Percentiles rank a stretch among this genome's conserved stretches.
phyloP scores from a whole-genome alignment of 2,329 filamentous ascomycete species.

The Exophiala phaeomuriformis region DNA sequence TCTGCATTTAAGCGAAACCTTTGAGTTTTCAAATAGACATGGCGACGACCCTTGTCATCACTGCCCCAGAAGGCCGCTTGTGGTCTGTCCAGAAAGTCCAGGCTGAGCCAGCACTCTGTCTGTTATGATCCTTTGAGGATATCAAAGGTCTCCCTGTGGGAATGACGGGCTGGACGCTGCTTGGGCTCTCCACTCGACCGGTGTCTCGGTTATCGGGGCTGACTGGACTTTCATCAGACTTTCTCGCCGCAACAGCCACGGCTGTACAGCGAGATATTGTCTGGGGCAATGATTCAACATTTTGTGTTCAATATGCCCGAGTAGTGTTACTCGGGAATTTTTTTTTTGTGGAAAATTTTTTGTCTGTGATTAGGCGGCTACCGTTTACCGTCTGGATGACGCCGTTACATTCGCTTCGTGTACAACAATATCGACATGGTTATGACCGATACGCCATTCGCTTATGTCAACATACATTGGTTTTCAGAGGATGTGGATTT shows the following conservation, averaged over 20 bases:
- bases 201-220: too few relatives aligned
- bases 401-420: conserved; percentile 23
- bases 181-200: too few relatives aligned
- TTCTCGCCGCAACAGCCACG: not conserved
- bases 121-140: too few relatives aligned
- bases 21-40: conserved; percentile 15
- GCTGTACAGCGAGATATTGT: not conserved
- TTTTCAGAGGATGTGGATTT: not conserved
- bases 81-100: too few relatives aligned
- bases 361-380: conserved; percentile 15
- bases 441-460: conserved; percentile 24
- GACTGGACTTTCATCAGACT: too few relatives aligned
- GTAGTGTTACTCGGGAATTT: not conserved
- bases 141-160: too few relatives aligned
- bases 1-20: conserved; percentile 19
- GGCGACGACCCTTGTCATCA: not conserved
- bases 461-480: conserved; percentile 9
- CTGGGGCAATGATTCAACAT: not conserved
- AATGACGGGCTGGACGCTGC: too few relatives aligned
- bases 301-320: not conserved
- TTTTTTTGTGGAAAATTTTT: not conserved
- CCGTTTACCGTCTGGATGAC: conserved; percentile 17
- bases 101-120: too few relatives aligned
- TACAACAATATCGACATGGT: conserved; percentile 21
- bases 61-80: not conserved